Conservation (phyloP, 106 monocot species). For the Vanilla planifolia region DNA sequence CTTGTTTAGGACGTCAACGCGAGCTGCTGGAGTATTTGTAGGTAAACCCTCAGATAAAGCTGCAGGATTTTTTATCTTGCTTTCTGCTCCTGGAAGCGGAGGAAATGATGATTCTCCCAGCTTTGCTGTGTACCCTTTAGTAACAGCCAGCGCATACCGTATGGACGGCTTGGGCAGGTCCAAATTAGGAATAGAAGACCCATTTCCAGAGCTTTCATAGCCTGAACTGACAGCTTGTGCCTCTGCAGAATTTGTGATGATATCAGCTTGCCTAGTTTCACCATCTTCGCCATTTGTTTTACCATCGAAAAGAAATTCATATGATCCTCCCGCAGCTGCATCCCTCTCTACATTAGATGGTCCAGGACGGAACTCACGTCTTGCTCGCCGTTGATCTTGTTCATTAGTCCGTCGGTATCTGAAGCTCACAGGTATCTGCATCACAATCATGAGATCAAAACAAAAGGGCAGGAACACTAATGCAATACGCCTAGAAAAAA, state of each 20-base stretch:
- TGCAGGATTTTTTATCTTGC: conserved; percentile 21
- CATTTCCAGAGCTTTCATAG: conserved; percentile 42
- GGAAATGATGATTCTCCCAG: conserved; percentile 78
- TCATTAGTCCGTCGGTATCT: conserved; percentile 48
- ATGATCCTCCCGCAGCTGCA: conserved; percentile 13
- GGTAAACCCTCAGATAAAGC: conserved; percentile 18
- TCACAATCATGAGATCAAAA: background rate
- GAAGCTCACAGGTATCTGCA: conserved; percentile 94
- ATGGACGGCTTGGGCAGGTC: conserved; percentile 37
- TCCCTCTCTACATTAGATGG: conserved; percentile 43
- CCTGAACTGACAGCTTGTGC: conserved; percentile 22
- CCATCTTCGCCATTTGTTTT: conserved; percentile 7
- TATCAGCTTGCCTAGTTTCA: conserved; percentile 20
- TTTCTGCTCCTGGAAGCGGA: conserved; percentile 66
- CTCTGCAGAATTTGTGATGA: conserved; percentile 19
- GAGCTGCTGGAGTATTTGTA: conserved; percentile 38
- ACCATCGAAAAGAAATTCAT: conserved; percentile 22
- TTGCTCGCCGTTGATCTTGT: conserved; percentile 68
- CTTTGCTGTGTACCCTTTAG: conserved; percentile 20
- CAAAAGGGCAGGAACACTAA: background rate
- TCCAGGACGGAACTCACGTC: conserved; percentile 42
- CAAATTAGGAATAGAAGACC: conserved; percentile 57
- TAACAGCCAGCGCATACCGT: conserved; percentile 60
- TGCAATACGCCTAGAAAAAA: background rate
- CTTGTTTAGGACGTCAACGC: conserved; percentile 30